Base-by-base conservation (phyloP, 805 yeast species). In the Myxozyma melibiosi region DNA sequence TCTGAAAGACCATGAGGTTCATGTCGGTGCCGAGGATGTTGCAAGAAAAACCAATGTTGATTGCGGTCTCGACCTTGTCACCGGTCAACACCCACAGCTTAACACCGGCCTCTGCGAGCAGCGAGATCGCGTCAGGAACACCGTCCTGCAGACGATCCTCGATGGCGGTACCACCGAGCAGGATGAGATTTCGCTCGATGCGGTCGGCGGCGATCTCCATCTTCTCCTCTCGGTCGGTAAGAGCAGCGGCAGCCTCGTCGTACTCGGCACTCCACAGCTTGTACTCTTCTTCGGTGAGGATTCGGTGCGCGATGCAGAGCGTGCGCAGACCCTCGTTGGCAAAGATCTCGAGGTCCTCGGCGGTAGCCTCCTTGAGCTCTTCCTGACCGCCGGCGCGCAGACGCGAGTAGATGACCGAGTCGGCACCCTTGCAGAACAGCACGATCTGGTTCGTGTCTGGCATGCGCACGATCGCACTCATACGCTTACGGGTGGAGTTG, bases 81-180 rank as follows among this genome's bases (percentile, higher is more conserved):
- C 94, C 94, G 8, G 94, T 87, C 30, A 87, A 76, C 51, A 87
- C 91, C 94, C 94, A 87, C 47, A 87, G 74, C 70, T 87, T 87
- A 66, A 87, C 84, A 47, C 94, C 94, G 0, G 91, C 92, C 46
- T 78, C 74, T 4, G 84, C 81, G 49, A 87, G 75, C 39, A 83
- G 69, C 14, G 85, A 80, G 65, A 87, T 87, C 0, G 92, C 77
- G 51, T 82, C 85, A 0, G 92, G 90, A 20, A 87, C 94, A 57
- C 90, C 91, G 39, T 81, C 84, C 69, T 87, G 94, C 47, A 87
- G 76, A 64, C 86, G 76, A 68, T 87, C 94, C 69, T 87, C 94
- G 67, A 87, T 86, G 11, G 90, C 94, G 16, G 94, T 87, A 22
- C 90, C 89, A 18, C 94, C 94, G 47, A 87, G 71, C 49, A 87